phyloP scores from a whole-genome alignment of 345 rosid species.

The Hevea brasiliensis region DNA sequence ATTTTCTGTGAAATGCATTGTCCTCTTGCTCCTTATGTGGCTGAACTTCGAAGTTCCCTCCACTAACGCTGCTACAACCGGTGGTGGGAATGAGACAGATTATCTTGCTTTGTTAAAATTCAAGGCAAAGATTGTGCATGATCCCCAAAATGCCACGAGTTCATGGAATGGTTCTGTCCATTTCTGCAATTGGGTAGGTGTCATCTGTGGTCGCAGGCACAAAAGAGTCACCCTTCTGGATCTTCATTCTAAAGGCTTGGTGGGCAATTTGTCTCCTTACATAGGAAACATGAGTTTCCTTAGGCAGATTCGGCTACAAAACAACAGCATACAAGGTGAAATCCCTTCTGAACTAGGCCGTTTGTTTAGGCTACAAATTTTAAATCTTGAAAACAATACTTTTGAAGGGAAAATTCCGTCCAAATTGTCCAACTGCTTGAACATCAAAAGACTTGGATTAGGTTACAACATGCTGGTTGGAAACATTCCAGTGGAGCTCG shows the following conservation, averaged over 20 bases:
- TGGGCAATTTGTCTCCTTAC: neutral
- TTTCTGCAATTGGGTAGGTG: conserved; percentile 2
- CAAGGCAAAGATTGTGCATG: neutral
- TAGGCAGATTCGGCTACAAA: neutral
- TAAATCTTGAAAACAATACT: neutral
- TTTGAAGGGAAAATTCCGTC: conserved; percentile 17
- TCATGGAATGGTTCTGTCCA: conserved; percentile 3
- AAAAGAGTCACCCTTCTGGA: neutral
- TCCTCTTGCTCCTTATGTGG: no score
- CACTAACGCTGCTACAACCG: neutral
- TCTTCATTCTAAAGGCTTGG: neutral
- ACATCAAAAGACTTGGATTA: neutral
- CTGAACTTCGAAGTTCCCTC: neutral
- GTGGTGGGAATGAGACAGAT: neutral
- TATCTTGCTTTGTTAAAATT: neutral
- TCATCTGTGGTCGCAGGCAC: neutral
- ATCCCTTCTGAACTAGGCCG: conserved; percentile 21
- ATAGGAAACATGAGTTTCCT: conserved; percentile 13
- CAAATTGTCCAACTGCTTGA: conserved; percentile 10
- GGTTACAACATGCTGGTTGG: conserved; percentile 11
- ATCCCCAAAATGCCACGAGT: neutral
- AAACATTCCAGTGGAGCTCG: conserved; percentile 14
- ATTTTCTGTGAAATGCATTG: no score
- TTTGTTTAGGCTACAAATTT: conserved; percentile 4
- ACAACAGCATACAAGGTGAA: conserved; percentile 1